Percentiles rank a stretch among this genome's conserved stretches.
Evolutionary conservation across 2,329 filamentous ascomycete species (phyloP).

Genomic region (Penicillium sp.): DNA sequence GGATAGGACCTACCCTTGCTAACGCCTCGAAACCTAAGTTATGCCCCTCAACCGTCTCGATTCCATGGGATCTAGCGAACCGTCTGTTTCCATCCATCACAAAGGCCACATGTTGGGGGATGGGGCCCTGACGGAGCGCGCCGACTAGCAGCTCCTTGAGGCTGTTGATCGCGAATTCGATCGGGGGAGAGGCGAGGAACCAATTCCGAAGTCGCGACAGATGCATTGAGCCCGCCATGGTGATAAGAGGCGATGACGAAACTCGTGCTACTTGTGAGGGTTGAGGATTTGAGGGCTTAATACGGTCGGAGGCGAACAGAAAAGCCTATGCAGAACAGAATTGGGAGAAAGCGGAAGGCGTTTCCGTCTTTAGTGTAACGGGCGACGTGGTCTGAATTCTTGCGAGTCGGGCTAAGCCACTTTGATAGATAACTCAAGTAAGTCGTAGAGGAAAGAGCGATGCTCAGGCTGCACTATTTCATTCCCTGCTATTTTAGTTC

Average conservation of each 20-base stretch:
- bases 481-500: slow-evolving; percentile 12
- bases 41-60: slow-evolving; percentile 95
- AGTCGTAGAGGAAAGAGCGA: background rate
- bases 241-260: slow-evolving; percentile 6
- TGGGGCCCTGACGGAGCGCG: slow-evolving; percentile 79
- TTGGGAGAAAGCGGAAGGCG: background rate
- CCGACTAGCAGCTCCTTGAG: slow-evolving; percentile 82
- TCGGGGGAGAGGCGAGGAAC: slow-evolving; percentile 80
- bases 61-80: slow-evolving; percentile 82
- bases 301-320: slow-evolving; percentile 2
- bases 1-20: slow-evolving; percentile 60
- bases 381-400: slow-evolving; percentile 21
- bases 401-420: background rate
- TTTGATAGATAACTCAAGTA: background rate
- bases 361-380: slow-evolving; percentile 7
- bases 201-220: slow-evolving; percentile 63
- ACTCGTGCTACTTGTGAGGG: slow-evolving; percentile 4
- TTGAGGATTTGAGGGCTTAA: slow-evolving; percentile 4
- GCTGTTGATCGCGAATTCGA: slow-evolving; percentile 78
- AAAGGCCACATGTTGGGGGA: slow-evolving; percentile 95
- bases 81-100: slow-evolving; percentile 98
- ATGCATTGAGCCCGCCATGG: slow-evolving; percentile 51
- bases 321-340: slow-evolving; percentile 5
- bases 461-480: slow-evolving; percentile 26
- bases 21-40: slow-evolving; percentile 93